Evolutionary conservation across 1,284 basidiomycete genomes (phyloP).

Genomic region (Cutaneotrichosporon sp.): DNA sequence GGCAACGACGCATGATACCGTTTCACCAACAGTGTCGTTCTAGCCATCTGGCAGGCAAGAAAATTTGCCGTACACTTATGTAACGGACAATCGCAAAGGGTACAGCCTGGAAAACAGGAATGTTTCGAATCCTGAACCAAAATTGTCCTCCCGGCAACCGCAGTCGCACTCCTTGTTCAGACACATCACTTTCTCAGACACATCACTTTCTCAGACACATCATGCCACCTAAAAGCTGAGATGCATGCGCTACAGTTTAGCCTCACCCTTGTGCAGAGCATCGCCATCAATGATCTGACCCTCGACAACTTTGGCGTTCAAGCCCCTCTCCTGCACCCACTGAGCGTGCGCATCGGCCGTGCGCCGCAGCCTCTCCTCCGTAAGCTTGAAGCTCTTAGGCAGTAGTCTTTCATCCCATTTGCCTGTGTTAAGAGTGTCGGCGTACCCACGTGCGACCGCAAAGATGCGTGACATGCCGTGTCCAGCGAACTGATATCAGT

Average conservation of each 20-base stretch:
- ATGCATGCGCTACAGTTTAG: neutral
- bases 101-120: too few species aligned
- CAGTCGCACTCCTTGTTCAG: too few species aligned
- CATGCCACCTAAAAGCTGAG: too few species aligned
- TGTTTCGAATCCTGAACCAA: too few species aligned
- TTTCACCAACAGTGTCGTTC: too few species aligned
- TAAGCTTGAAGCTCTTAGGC: constrained; percentile 22
- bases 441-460: constrained; percentile 16
- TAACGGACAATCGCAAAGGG: too few species aligned
- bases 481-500: constrained; percentile 11
- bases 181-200: too few species aligned
- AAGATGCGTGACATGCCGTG: constrained; percentile 31
- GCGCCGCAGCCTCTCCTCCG: constrained; percentile 18
- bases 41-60: too few species aligned
- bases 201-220: too few species aligned
- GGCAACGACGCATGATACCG: too few species aligned
- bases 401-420: constrained; percentile 21
- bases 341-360: neutral
- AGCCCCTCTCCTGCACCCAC: neutral
- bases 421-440: constrained; percentile 19
- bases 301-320: neutral
- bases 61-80: too few species aligned
- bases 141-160: too few species aligned
- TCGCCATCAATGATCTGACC: neutral
- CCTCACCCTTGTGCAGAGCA: neutral